Evolutionary conservation across 495 filamentous ascomycete genomes (phyloP).

Genomic region (Sabuloglossum arenarium): DNA sequence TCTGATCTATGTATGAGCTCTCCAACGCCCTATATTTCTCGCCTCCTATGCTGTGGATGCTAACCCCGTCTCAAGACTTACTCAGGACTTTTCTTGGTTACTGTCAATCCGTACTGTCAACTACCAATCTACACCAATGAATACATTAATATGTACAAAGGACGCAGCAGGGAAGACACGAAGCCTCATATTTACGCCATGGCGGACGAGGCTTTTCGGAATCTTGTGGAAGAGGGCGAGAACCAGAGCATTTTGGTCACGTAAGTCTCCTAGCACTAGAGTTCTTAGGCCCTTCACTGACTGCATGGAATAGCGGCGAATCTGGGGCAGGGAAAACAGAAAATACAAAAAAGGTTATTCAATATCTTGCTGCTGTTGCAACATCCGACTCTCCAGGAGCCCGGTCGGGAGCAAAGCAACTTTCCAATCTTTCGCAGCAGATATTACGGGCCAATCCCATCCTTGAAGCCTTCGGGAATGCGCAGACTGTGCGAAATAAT

Average conservation of each 20-base stretch:
- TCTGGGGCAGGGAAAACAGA: constrained; percentile 98
- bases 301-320: constrained; percentile 38
- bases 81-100: constrained; percentile 89
- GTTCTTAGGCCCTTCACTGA: not conserved
- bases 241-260: constrained; percentile 98
- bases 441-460: constrained; percentile 95
- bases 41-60: not conserved
- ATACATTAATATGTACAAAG: constrained; percentile 92
- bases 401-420: constrained; percentile 38
- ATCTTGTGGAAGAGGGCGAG: constrained; percentile 81
- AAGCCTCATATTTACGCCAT: constrained; percentile 96
- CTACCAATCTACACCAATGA: constrained; percentile 93
- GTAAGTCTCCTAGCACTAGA: constrained; percentile 18
- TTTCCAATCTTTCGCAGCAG: constrained; percentile 86
- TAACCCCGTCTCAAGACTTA: constrained; percentile 42
- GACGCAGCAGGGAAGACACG: constrained; percentile 71
- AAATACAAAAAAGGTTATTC: constrained; percentile 99
- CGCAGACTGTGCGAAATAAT: constrained; percentile 93
- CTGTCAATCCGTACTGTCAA: constrained; percentile 90
- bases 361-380: constrained; percentile 90
- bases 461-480: constrained; percentile 94
- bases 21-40: constrained; percentile 1
- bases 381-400: constrained; percentile 50
- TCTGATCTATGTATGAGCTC: constrained; percentile 55
- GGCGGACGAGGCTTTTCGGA: constrained; percentile 94